A percentile compares a stretch with the other conserved stretches of the same genome.
phyloP scores from a whole-genome alignment of 2,329 filamentous ascomycete genomes.

The Thermomyces lanuginosus region DNA sequence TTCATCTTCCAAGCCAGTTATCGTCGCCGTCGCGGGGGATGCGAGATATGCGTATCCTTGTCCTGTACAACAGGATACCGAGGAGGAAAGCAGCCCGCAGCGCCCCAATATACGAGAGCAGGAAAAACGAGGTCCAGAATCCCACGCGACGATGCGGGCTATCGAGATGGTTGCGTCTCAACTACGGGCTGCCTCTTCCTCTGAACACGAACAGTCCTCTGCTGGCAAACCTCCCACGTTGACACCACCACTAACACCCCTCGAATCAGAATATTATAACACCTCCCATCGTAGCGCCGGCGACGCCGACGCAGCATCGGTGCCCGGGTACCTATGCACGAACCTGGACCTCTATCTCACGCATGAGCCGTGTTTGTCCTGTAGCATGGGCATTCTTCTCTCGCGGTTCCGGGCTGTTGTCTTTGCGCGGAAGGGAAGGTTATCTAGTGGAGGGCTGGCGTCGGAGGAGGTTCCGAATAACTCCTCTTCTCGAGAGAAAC shows the following conservation, averaged over 20 bases:
- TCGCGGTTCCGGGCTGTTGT: conserved; percentile 78
- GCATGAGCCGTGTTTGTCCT: conserved; percentile 92
- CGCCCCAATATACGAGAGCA: conserved; percentile 19
- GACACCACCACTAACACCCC: conserved; percentile 24
- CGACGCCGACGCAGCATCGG: conserved; percentile 7
- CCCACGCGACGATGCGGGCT: conserved; percentile 32
- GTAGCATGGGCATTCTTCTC: conserved; percentile 89
- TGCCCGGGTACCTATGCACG: conserved; percentile 84
- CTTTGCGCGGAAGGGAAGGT: conserved; percentile 47
- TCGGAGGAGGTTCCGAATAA: conserved; percentile 40
- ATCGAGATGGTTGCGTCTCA: conserved; percentile 27
- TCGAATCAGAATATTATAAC: conserved; percentile 18
- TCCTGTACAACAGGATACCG: too few species aligned
- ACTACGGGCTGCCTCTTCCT: conserved; percentile 22
- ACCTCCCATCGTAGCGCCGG: neutral
- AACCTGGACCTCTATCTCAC: conserved; percentile 86
- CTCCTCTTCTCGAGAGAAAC: neutral
- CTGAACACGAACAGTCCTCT: too few species aligned
- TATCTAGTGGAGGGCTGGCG: conserved; percentile 71
- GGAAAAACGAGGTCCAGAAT: conserved; percentile 29
- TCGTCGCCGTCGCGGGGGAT: conserved; percentile 31
- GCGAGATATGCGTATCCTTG: conserved; percentile 27
- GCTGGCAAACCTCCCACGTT: too few species aligned
- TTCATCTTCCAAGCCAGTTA: conserved; percentile 9
- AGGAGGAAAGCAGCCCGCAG: conserved; percentile 13